phyloP scores from a whole-genome alignment of 2,329 filamentous ascomycete species.

The Cordyceps sp. region DNA sequence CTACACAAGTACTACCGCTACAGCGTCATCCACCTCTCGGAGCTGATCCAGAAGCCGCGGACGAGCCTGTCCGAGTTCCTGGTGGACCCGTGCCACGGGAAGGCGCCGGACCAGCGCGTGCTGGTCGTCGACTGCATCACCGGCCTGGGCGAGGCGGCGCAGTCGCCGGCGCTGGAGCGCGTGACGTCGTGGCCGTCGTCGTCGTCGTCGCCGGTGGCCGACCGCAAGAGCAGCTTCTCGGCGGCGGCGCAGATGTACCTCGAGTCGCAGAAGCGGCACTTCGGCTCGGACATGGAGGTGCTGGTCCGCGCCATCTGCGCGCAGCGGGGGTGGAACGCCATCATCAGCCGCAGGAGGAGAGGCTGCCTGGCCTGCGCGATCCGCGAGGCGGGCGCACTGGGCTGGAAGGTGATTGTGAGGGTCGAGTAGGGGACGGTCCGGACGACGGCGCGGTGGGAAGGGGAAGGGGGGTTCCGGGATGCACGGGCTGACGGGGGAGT shows the following conservation, averaged over 20 bases:
- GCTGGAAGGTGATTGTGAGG: conserved; percentile 50
- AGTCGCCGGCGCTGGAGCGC: conserved; percentile 29
- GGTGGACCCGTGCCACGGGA: conserved; percentile 14
- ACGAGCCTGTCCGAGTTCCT: conserved; percentile 31
- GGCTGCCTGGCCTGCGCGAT: conserved; percentile 62
- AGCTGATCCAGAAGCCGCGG: conserved; percentile 31
- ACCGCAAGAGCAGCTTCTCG: conserved; percentile 20
- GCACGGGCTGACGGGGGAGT: too few relatives aligned
- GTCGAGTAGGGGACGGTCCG: conserved; percentile 25
- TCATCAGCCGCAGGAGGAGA: conserved; percentile 49
- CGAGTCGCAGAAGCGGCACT: conserved; percentile 38
- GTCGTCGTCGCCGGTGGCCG: conserved; percentile 11
- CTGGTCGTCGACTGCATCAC: conserved; percentile 50
- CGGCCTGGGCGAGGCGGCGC: conserved; percentile 26
- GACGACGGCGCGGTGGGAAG: too few relatives aligned
- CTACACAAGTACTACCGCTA: conserved; percentile 48
- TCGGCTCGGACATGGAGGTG: conserved; percentile 51
- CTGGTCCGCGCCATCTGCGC: conserved; percentile 58
- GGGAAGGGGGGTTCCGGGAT: too few relatives aligned
- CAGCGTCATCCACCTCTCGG: conserved; percentile 39
- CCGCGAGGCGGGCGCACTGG: conserved; percentile 55
- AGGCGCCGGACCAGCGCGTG: conserved; percentile 19
- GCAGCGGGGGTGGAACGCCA: conserved; percentile 55
- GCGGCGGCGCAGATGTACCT: conserved; percentile 36
- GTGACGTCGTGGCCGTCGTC: conserved; percentile 13